Base-by-base conservation (phyloP, 2,329 filamentous ascomycete species). In the Nectriaceae sp. region DNA sequence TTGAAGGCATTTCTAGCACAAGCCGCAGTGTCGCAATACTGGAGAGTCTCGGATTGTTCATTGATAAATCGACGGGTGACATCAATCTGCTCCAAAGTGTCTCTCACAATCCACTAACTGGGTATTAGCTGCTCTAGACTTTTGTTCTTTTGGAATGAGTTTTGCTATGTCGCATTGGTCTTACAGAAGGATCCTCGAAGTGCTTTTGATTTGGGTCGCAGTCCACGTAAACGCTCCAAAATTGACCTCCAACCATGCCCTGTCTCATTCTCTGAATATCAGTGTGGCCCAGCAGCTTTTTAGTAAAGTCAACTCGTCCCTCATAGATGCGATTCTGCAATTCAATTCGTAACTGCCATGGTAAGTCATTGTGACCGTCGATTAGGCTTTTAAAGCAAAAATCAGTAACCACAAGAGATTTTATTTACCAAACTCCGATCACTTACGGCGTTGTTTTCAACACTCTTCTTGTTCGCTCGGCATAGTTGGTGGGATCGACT, bases 51-150 rank as follows among this genome's bases (percentile, higher is more conserved):
- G 11, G 44, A 43, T 21, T 65, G 55, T 35, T 64, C 60, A 3
- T 48, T 37, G 29, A 68, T 65, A 29, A 69, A 63, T 3, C 65
- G 55, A 15, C 55, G 52, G 5, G 61, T 57, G 11, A 70, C 59
- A 31, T 69, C 68, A n/a, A 70, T 68, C 49, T 70, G 67, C 40
- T 70, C 63, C 11, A 55, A 42, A 0, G 52, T 56, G 24, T 55
- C 54, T 31, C 54, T 40, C 1, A 56, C 41, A 20, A 50, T 49
- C 52, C 51, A 55, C 51, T 51, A 10, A n/a, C n/a, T 18, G 33
- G 16, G 16, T 16, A 36, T 36, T 16, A 16, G n/a, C 33, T 10
- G 24, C n/a, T n/a, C 26, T 31, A 15, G 15, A 8, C 8, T 31
- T 31, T 31, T 6, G 65, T 19, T 19, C 26, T 21, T 2, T 8